These are phyloP conservation scores for Phallus indusiatus DNA, from an alignment of 768 basidiomycete species.

Conservation along the genomic window DNA sequence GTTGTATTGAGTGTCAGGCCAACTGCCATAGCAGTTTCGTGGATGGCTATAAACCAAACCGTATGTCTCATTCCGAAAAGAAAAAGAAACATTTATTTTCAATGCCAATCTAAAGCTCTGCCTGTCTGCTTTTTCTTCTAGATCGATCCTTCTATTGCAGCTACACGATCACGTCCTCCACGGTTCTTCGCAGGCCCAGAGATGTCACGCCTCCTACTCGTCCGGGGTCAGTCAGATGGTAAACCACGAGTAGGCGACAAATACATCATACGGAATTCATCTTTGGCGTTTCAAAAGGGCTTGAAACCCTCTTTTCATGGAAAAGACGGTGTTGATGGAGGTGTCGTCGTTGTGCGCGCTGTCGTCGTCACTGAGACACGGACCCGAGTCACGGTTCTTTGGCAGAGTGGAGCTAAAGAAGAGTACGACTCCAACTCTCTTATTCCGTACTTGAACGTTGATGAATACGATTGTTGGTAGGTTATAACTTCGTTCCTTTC, in stretches of 20 bases:
- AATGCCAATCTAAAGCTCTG: background rate
- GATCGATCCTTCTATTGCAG: slow-evolving; percentile 52
- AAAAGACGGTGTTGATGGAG: slow-evolving; percentile 33
- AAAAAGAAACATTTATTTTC: too few species aligned
- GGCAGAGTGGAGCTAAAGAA: slow-evolving; percentile 80
- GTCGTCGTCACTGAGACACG: slow-evolving; percentile 61
- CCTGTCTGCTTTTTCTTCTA: slow-evolving; percentile 19
- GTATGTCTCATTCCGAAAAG: slow-evolving; percentile 32
- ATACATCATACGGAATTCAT: slow-evolving; percentile 44
- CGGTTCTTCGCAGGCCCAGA: slow-evolving; percentile 68
- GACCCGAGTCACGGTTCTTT: slow-evolving; percentile 64
- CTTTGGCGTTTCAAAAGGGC: slow-evolving; percentile 19
- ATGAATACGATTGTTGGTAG: slow-evolving; percentile 88
- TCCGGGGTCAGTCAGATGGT: slow-evolving; percentile 49
- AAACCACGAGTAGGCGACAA: slow-evolving; percentile 70
- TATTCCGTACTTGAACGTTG: slow-evolving; percentile 77
- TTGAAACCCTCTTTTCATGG: slow-evolving; percentile 56
- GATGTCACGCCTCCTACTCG: slow-evolving; percentile 50
- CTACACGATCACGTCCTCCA: slow-evolving; percentile 52
- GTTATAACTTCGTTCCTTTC: slow-evolving; percentile 16
- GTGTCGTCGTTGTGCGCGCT: slow-evolving; percentile 42
- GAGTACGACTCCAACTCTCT: slow-evolving; percentile 50
- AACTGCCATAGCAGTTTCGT: slow-evolving; percentile 69
- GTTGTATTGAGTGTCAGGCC: slow-evolving; percentile 67
- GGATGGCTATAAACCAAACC: slow-evolving; percentile 83